Conservation (phyloP, 148 eudicot genomes). For the Agrostemma githago region DNA sequence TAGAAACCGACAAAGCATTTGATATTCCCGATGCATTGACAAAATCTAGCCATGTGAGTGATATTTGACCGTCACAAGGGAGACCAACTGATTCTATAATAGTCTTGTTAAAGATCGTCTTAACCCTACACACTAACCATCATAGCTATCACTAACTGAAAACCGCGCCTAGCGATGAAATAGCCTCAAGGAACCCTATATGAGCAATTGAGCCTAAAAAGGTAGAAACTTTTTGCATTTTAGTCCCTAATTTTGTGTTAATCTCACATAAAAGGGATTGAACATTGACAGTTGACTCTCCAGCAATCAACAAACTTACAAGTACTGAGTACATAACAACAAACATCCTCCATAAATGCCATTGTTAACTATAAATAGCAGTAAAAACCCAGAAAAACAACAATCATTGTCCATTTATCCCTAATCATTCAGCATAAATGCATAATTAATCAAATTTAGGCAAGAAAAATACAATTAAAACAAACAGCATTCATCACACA, state of each 20-base stretch:
- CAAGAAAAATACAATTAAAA: background rate
- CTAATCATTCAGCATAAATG: background rate
- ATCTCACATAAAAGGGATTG: background rate
- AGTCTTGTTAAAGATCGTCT: background rate
- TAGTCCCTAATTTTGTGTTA: background rate
- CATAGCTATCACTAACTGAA: too few relatives aligned
- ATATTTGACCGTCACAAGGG: too few relatives aligned
- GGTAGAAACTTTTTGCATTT: background rate
- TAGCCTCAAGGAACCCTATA: background rate
- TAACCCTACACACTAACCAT: too few relatives aligned
- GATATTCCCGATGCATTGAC: too few relatives aligned
- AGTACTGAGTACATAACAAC: background rate
- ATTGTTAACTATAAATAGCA: background rate
- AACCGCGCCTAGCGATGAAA: too few relatives aligned
- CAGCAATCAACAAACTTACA: slow-evolving; percentile 4
- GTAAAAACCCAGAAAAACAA: background rate
- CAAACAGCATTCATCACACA: background rate
- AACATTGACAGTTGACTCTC: slow-evolving; percentile 6
- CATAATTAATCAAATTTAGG: background rate
- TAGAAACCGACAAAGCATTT: too few relatives aligned
- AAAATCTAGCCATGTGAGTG: too few relatives aligned
- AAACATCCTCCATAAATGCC: background rate
- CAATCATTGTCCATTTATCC: background rate
- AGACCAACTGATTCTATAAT: background rate
- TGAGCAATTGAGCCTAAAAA: background rate